Base-by-base conservation (phyloP, 2,329 filamentous ascomycete species). In the Trichoderma afroharzianum region DNA sequence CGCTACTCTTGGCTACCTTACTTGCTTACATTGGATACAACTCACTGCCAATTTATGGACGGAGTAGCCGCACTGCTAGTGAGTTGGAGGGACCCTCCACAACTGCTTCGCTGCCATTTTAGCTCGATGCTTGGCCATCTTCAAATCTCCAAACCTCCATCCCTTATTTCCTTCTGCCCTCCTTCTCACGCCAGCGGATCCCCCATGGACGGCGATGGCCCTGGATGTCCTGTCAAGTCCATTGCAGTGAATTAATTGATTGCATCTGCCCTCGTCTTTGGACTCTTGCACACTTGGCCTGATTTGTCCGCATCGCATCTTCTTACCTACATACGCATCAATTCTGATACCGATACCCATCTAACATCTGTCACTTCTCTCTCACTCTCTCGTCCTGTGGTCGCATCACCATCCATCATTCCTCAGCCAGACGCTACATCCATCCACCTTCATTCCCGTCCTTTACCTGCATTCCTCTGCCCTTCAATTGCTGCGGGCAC, bases 1-100 rank as follows among this genome's bases (percentile, higher is more conserved):
- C 30, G 30, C 47, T 55, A 36, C 33, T 36, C 33, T 36, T 36
- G 33, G 33, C 33, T 36, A 15, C 33, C n/a, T n/a, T n/a, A n/a
- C n/a, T n/a, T n/a, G n/a, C n/a, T n/a, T n/a, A n/a, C n/a, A n/a
- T n/a, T n/a, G n/a, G n/a, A 3, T 7, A 6, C 33, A 36, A 36
- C 33, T 36, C 57, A 59, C 57, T 28, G 26, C 7, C 43, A 30
- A 55, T 55, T 66, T 66, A 36, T 36, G 33, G 33, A 66, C 63
- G 63, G 63, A 55, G 63, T 57, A 66, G 63, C 63, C 63, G 63
- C 63, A 57, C 28, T 33, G 47, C 26, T 59, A 59, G 57, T 59
- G 57, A 30, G n/a, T 30, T 32, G n/a, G 57, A 33, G 36, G 36
- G 36, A 39, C 36, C 62, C 28, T 47, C 55, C 36, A 18, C 1